A percentile compares a stretch with the other conserved stretches of the same genome.
Evolutionary conservation across 176 grass and related monocot species (phyloP).

Genomic region (Oryza australiensis): DNA sequence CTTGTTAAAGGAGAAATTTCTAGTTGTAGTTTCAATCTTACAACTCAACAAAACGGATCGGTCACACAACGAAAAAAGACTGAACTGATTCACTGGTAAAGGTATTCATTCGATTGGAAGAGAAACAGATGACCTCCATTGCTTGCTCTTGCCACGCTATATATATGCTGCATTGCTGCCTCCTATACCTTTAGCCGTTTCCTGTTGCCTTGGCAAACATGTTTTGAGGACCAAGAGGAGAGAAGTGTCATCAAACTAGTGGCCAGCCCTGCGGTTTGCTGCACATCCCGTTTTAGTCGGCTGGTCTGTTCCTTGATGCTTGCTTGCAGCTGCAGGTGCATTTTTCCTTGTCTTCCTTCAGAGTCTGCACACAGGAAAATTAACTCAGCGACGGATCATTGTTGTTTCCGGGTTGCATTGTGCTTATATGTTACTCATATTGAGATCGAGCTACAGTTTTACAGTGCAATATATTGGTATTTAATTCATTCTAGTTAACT

Average conservation of each 20-base stretch:
- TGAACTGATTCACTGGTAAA: neutral
- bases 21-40: neutral
- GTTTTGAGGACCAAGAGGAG: neutral
- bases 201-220: neutral
- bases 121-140: neutral
- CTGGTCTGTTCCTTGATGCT: neutral
- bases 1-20: neutral
- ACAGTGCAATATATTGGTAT: neutral
- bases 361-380: neutral
- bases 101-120: neutral
- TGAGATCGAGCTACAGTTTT: neutral
- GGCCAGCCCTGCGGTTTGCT: neutral
- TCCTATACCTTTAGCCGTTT: neutral
- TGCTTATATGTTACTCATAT: no score
- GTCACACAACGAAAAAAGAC: neutral
- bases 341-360: constrained; percentile 40
- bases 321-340: constrained; percentile 29
- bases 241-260: neutral
- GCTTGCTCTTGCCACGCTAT: neutral
- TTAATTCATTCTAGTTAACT: no score
- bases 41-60: neutral
- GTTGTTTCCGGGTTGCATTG: neutral
- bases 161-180: no score
- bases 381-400: no score
- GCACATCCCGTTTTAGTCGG: neutral